Conservation (phyloP, 1,139 yeast genomes). For the Lodderomyces oxycetoniae region DNA sequence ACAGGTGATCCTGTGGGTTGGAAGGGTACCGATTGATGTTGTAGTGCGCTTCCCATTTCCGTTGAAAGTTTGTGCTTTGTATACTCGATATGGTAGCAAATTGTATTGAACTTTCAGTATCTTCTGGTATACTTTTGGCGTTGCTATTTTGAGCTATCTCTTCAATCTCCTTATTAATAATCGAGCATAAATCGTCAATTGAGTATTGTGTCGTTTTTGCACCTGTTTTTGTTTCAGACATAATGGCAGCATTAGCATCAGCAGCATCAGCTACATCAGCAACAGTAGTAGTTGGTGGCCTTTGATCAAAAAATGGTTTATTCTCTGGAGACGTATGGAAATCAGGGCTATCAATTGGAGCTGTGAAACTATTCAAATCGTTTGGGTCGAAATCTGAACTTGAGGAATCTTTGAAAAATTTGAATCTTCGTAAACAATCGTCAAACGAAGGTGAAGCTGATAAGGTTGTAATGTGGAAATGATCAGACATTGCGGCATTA, state of each 20-base stretch:
- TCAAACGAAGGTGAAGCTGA: too few species aligned
- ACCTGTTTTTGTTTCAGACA: neutral
- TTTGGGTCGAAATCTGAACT: conserved; percentile 4
- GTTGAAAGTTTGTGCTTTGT: conserved; percentile 2
- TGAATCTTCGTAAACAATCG: too few species aligned
- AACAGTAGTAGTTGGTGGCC: too few species aligned
- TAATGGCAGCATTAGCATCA: too few species aligned
- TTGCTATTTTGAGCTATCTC: conserved; percentile 4
- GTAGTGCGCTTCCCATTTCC: conserved; percentile 3
- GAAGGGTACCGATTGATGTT: conserved; percentile 4
- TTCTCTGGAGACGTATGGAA: conserved; percentile 4
- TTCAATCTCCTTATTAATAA: conserved; percentile 12
- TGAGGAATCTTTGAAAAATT: conserved; percentile 1
- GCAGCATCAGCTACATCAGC: too few species aligned
- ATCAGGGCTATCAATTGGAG: conserved; percentile 2
- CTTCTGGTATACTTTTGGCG: neutral
- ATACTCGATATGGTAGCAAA: conserved; percentile 8
- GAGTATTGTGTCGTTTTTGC: conserved; percentile 2
- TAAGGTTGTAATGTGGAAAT: too few species aligned
- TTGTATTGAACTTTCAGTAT: conserved; percentile 2
- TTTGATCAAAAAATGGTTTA: conserved; percentile 2
- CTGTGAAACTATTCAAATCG: neutral
- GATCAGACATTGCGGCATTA: too few species aligned
- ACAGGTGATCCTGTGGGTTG: neutral
- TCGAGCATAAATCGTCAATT: conserved; percentile 11